Percentiles rank a stretch among this genome's conserved stretches.
Conservation (phyloP, 1,139 yeast genomes). For the Zhuliangozyma blackwelliae region DNA sequence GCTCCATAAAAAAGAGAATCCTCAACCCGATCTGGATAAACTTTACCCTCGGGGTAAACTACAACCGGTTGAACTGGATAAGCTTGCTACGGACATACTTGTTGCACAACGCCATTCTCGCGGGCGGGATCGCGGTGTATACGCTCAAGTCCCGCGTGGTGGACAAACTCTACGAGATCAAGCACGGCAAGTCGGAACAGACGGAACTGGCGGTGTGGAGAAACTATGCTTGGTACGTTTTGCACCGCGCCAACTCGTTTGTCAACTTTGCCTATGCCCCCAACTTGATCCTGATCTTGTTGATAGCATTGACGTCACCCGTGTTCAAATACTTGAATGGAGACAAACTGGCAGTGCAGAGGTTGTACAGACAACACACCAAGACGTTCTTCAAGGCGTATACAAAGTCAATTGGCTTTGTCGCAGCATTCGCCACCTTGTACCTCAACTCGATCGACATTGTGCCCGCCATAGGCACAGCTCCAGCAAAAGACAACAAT, state of each 20-base stretch:
- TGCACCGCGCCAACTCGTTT: constrained; percentile 28
- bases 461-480: constrained; percentile 24
- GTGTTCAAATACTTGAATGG: constrained; percentile 15
- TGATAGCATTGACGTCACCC: constrained; percentile 35
- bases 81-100: constrained; percentile 25
- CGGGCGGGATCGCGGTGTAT: constrained; percentile 17
- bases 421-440: constrained; percentile 30
- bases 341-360: constrained; percentile 4
- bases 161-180: constrained; percentile 26
- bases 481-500: constrained; percentile 14
- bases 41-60: constrained; percentile 26
- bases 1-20: constrained; percentile 27
- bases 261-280: constrained; percentile 37
- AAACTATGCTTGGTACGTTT: constrained; percentile 19
- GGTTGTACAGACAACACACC: constrained; percentile 13
- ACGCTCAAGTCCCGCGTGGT: constrained; percentile 22
- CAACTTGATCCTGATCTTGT: constrained; percentile 31
- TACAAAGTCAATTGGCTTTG: constrained; percentile 33
- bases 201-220: constrained; percentile 11
- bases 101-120: constrained; percentile 22
- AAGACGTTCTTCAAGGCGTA: constrained; percentile 32
- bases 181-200: constrained; percentile 15
- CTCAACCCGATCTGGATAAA: constrained; percentile 45
- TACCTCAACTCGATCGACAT: constrained; percentile 22
- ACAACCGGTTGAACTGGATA: constrained; percentile 26